Base-by-base conservation (phyloP, 805 yeast genomes). In the Candida cerambycidarum region DNA sequence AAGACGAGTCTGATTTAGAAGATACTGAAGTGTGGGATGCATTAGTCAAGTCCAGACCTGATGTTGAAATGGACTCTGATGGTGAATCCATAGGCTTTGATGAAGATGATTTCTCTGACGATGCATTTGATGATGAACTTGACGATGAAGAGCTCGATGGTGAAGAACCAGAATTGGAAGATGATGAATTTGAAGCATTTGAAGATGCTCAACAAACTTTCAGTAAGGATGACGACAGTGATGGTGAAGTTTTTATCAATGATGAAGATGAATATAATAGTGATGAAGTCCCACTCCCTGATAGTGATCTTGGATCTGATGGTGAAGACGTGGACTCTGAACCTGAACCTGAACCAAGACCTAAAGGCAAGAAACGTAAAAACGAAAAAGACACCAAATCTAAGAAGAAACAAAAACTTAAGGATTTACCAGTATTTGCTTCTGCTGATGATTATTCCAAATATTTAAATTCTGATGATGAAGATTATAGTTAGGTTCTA, bases 371-470 rank as follows among this genome's bases (percentile, higher is more conserved):
- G 44, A 62, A 50, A 42, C 56, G 58, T 42, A 46, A 51, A 18
- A 57, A 53, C 44, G 65, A 67, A 32, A 56, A 43, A 15, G 58
- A 54, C 2, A 51, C 53, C 43, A 67, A 65, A 47, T 52, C 71
- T 15, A 55, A 55, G 47, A 70, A 67, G 49, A 79, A 72, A 58
- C 64, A 71, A 35, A 82, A 78, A 61, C 67, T 85, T 55, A 82
- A 78, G 56, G 79, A 75, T 36, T 69, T 90, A 46, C 97, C 97
- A 16, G 73, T 81, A 15, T 90, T 89, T 68, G 97, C 96, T 1
- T 82, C 89, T 35, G 95, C 82, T 8, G 96, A 86, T 32, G 96
- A 86, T 47, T 89, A 89, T 59, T 83, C 92, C 19, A 73, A 86
- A 57, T 83, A 82, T 53, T 65, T 86, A 60, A 73, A 73, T 21